Evolutionary conservation across 2,329 filamentous ascomycete genomes (phyloP).

Genomic region (Fonsecaea monophora): DNA sequence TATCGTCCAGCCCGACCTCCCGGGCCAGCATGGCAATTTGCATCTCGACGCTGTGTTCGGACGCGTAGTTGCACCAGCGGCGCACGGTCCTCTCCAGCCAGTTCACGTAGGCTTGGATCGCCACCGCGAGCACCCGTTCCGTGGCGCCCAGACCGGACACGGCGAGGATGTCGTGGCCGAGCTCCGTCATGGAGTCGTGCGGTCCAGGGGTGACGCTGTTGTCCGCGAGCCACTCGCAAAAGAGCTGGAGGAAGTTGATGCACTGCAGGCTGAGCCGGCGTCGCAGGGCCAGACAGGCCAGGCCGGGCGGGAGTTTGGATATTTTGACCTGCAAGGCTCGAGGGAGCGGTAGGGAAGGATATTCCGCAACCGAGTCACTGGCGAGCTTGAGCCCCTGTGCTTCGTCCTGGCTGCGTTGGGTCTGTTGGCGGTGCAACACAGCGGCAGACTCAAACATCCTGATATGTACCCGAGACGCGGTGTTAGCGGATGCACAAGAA

Average conservation of each 20-base stretch:
- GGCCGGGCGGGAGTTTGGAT: neutral
- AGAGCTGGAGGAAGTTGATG: conserved; percentile 19
- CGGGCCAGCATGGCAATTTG: conserved; percentile 2
- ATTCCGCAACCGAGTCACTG: conserved; percentile 1
- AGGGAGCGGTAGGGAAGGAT: neutral
- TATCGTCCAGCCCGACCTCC: neutral
- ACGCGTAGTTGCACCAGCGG: conserved; percentile 13
- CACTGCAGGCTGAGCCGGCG: conserved; percentile 14
- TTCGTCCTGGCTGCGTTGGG: conserved; percentile 14
- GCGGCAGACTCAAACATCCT: conserved; percentile 19
- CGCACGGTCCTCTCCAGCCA: conserved; percentile 11
- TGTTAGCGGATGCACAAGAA: neutral
- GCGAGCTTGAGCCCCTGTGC: neutral
- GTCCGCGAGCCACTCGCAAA: conserved; percentile 7
- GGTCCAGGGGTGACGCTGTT: neutral
- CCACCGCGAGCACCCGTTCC: conserved; percentile 10
- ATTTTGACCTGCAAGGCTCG: conserved; percentile 2
- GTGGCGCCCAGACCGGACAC: conserved; percentile 2
- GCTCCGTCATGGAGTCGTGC: conserved; percentile 12
- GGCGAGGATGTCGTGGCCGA: conserved; percentile 13
- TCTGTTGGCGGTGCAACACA: conserved; percentile 15
- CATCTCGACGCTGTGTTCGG: conserved; percentile 11
- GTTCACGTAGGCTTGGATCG: conserved; percentile 20
- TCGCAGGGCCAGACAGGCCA: conserved; percentile 2
- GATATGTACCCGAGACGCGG: neutral